Evolutionary conservation across 768 basidiomycete species (phyloP).

Genomic region (Gyrodon lividus): DNA sequence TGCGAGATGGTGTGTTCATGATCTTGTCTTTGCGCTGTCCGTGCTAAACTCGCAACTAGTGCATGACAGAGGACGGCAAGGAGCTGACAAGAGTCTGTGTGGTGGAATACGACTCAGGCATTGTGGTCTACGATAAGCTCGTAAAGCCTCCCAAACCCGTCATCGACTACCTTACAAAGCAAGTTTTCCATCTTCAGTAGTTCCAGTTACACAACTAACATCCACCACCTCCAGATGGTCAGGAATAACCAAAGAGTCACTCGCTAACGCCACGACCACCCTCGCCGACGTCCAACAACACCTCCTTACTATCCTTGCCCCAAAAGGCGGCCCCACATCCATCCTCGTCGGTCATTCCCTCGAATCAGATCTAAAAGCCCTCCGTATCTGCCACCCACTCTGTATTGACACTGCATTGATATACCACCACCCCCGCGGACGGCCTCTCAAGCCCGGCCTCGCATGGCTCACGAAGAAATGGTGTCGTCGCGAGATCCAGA

Average conservation of each 20-base stretch:
- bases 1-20: slow-evolving; percentile 86
- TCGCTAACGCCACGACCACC: slow-evolving; percentile 72
- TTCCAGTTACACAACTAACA: no score
- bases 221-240: slow-evolving; percentile 63
- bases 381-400: slow-evolving; percentile 81
- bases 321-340: slow-evolving; percentile 50
- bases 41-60: slow-evolving; percentile 44
- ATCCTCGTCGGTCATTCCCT: slow-evolving; percentile 94
- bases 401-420: slow-evolving; percentile 91
- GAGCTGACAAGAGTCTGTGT: slow-evolving; percentile 84
- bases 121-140: slow-evolving; percentile 82
- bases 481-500: slow-evolving; percentile 89
- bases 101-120: slow-evolving; percentile 71
- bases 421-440: slow-evolving; percentile 91
- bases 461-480: slow-evolving; percentile 98
- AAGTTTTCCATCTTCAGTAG: slow-evolving; percentile 1
- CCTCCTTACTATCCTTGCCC: slow-evolving; percentile 61
- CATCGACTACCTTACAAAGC: slow-evolving; percentile 91
- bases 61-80: slow-evolving; percentile 85
- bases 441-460: slow-evolving; percentile 90
- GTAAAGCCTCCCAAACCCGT: slow-evolving; percentile 87
- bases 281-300: slow-evolving; percentile 75
- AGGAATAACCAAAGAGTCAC: slow-evolving; percentile 79
- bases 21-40: background rate
- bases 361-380: slow-evolving; percentile 88